Evolutionary conservation across 1,139 yeast genomes (phyloP).

Genomic region (Sugiyamaella xylanicola): DNA sequence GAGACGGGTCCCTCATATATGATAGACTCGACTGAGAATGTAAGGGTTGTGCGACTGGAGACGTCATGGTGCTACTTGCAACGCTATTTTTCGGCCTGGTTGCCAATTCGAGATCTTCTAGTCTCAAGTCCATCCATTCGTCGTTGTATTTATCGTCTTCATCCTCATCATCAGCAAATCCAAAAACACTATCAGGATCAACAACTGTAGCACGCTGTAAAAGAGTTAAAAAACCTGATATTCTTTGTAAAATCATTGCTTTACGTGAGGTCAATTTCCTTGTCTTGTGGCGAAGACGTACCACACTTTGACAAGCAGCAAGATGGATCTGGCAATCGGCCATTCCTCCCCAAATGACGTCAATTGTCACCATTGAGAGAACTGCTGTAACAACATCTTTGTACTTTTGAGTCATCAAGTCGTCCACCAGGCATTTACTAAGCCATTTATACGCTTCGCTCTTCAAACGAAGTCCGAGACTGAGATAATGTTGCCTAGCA

Average conservation of each 20-base stretch:
- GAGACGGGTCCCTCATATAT: conserved; percentile 35
- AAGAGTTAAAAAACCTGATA: conserved; percentile 71
- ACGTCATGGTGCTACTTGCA: background rate
- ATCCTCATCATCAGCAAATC: conserved; percentile 23
- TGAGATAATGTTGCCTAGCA: conserved; percentile 69
- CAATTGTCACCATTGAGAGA: conserved; percentile 84
- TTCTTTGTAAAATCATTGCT: conserved; percentile 75
- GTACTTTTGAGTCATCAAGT: conserved; percentile 61
- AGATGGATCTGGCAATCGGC: conserved; percentile 78
- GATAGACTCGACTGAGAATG: conserved; percentile 24
- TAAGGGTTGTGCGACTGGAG: conserved; percentile 7
- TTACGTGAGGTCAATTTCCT: conserved; percentile 72
- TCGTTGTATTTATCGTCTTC: conserved; percentile 25
- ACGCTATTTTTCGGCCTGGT: background rate
- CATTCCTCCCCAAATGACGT: conserved; percentile 91
- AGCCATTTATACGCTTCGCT: conserved; percentile 74
- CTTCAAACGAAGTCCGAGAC: conserved; percentile 71
- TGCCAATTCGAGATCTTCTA: conserved; percentile 32
- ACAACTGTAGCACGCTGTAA: conserved; percentile 59
- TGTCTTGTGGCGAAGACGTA: conserved; percentile 64
- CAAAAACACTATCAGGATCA: conserved; percentile 28
- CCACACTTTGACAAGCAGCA: conserved; percentile 74
- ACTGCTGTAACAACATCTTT: conserved; percentile 85
- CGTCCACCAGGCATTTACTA: conserved; percentile 55
- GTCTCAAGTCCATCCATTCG: conserved; percentile 33